Evolutionary conservation across 441 rosid species (phyloP).

Genomic region (Viola pubescens): DNA sequence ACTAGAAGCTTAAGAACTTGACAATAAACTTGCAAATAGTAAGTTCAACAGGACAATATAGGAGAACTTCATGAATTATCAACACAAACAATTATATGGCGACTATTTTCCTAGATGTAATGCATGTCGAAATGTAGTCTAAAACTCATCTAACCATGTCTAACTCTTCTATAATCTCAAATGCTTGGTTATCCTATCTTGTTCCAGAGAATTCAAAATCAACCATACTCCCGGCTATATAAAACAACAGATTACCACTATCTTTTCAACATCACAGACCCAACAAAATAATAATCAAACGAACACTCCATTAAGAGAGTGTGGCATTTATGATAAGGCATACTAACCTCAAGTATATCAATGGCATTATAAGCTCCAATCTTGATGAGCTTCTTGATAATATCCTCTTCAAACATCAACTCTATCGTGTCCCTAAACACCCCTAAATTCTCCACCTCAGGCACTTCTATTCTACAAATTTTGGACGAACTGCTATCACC

Average conservation of each 20-base stretch:
- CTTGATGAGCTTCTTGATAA: constrained; percentile 45
- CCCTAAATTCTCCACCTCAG: constrained; percentile 69
- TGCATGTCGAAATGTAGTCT: neutral
- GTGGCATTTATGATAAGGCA: neutral
- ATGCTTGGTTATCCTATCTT: no score
- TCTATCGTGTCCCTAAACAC: constrained; percentile 65
- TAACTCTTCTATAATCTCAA: no score
- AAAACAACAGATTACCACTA: neutral
- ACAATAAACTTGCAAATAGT: no score
- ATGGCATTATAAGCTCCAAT: constrained; percentile 63
- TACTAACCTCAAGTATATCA: constrained; percentile 70
- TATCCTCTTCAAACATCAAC: constrained; percentile 70
- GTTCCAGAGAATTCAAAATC: no score
- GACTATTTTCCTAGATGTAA: no score
- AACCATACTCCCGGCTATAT: no score
- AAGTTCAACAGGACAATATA: no score
- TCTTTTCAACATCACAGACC: neutral
- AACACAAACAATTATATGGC: no score
- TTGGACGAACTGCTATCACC: constrained; percentile 15
- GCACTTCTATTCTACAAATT: constrained; percentile 65
- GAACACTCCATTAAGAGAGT: neutral
- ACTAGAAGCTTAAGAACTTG: no score
- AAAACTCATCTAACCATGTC: neutral
- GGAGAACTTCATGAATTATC: no score
- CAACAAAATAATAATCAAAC: neutral